Percentiles rank a stretch among this genome's conserved stretches.
Evolutionary conservation across 352 stramenopile genomes (phyloP).

Genomic region (Saprolegnia diclina): DNA sequence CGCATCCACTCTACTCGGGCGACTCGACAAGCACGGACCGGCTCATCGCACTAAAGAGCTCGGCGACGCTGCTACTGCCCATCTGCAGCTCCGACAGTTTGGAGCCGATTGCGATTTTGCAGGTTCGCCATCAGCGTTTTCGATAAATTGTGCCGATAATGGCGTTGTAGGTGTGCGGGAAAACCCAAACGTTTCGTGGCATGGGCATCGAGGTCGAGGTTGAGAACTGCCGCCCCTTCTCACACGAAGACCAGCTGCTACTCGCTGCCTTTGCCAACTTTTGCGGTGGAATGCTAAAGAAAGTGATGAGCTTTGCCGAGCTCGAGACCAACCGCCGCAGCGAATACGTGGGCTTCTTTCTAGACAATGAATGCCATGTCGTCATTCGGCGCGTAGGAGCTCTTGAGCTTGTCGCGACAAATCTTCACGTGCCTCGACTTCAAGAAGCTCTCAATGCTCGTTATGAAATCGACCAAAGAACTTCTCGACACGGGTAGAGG

Average conservation of each 20-base stretch:
- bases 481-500: slow-evolving; percentile 46
- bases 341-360: slow-evolving; percentile 33
- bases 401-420: slow-evolving; percentile 62
- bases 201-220: slow-evolving; percentile 57
- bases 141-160: background rate
- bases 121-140: slow-evolving; percentile 19
- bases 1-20: slow-evolving; percentile 47
- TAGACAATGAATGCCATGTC: background rate
- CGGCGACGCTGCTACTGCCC: slow-evolving; percentile 55
- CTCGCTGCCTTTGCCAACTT: slow-evolving; percentile 54
- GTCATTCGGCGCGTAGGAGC: slow-evolving; percentile 32
- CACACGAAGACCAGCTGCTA: slow-evolving; percentile 47
- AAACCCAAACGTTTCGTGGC: slow-evolving; percentile 48
- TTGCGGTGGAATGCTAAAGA: slow-evolving; percentile 53
- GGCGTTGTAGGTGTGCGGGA: slow-evolving; percentile 43
- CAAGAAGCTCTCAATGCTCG: slow-evolving; percentile 64
- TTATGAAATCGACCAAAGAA: slow-evolving; percentile 70
- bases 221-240: slow-evolving; percentile 57
- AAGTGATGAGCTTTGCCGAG: slow-evolving; percentile 70
- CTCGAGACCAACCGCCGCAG: slow-evolving; percentile 78
- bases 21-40: slow-evolving; percentile 58
- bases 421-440: slow-evolving; percentile 81
- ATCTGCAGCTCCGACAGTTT: slow-evolving; percentile 32
- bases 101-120: slow-evolving; percentile 43
- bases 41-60: slow-evolving; percentile 45